phyloP scores from a whole-genome alignment of 768 basidiomycete species.

The Boletus rubroflammeus region DNA sequence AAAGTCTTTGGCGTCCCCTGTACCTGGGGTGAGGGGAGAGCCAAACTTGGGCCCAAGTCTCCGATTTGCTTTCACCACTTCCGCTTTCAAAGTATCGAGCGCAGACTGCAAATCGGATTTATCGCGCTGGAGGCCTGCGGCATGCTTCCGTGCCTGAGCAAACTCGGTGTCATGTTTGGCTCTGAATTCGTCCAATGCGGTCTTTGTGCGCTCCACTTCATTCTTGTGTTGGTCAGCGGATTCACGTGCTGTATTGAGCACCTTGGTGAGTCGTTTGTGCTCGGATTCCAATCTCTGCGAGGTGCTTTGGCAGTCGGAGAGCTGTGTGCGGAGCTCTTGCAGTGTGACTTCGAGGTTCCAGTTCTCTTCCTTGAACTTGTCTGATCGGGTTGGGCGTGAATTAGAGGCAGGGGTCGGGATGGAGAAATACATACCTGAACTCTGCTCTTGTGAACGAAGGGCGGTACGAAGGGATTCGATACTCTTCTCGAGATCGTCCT shows the following conservation, averaged over 20 bases:
- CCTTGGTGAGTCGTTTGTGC: conserved; percentile 73
- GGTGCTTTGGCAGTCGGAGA: conserved; percentile 61
- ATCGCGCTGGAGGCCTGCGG: conserved; percentile 85
- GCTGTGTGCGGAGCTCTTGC: conserved; percentile 78
- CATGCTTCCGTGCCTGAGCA: conserved; percentile 83
- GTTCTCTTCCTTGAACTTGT: conserved; percentile 97
- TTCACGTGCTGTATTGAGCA: conserved; percentile 71
- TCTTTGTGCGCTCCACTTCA: conserved; percentile 70
- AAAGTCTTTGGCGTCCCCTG: conserved; percentile 42
- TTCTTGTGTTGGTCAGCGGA: conserved; percentile 81
- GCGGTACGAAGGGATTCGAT: conserved; percentile 71
- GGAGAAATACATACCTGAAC: conserved; percentile 51
- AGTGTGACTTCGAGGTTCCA: conserved; percentile 96
- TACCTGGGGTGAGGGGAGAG: conserved; percentile 69
- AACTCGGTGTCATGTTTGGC: conserved; percentile 93
- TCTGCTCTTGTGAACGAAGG: conserved; percentile 78
- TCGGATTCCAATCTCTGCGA: conserved; percentile 75
- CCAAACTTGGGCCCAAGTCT: conserved; percentile 59
- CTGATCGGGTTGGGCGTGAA: conserved; percentile 35
- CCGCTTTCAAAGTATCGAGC: conserved; percentile 72
- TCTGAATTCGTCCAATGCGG: conserved; percentile 67
- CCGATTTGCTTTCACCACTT: conserved; percentile 61
- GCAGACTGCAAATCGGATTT: conserved; percentile 86
- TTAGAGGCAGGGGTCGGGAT: neutral
- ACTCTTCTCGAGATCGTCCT: conserved; percentile 79